These are phyloP conservation scores for Penstemon eatonii DNA, from an alignment of 257 asterid species.

Conservation along the genomic window DNA sequence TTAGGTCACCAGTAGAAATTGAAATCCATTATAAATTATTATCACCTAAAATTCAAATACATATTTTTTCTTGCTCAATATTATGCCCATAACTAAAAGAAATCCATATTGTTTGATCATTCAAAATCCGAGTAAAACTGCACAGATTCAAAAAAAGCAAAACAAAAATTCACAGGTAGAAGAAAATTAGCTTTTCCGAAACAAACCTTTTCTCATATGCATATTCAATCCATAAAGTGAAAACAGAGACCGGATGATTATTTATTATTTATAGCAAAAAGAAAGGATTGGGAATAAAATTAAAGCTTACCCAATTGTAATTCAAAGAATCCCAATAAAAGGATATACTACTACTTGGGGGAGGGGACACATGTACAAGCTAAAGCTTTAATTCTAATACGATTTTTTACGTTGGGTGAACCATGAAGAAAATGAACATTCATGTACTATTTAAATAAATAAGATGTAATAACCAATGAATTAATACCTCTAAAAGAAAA, in stretches of 20 bases:
- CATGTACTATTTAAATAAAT: background rate
- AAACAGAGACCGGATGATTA: background rate
- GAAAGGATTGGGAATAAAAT: background rate
- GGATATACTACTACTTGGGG: background rate
- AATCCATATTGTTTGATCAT: background rate
- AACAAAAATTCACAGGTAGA: conserved; percentile 6
- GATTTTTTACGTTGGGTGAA: background rate
- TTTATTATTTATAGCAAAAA: background rate
- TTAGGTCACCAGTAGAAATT: no score
- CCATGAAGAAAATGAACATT: background rate
- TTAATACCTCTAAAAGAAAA: no score
- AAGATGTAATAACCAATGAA: no score
- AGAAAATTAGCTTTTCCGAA: background rate
- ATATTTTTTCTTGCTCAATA: background rate
- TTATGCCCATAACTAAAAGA: background rate
- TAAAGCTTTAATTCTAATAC: background rate
- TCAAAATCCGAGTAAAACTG: background rate
- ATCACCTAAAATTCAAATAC: no score
- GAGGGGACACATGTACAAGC: conserved; percentile 8
- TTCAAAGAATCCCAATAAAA: background rate
- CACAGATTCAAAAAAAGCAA: background rate
- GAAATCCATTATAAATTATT: no score
- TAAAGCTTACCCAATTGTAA: background rate
- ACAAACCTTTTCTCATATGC: background rate
- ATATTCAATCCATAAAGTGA: conserved; percentile 4